Evolutionary conservation across 2,329 filamentous ascomycete genomes (phyloP), one percentile per base, ranked within the genome.

Genomic region (Cladorrhinum sp.): DNA sequence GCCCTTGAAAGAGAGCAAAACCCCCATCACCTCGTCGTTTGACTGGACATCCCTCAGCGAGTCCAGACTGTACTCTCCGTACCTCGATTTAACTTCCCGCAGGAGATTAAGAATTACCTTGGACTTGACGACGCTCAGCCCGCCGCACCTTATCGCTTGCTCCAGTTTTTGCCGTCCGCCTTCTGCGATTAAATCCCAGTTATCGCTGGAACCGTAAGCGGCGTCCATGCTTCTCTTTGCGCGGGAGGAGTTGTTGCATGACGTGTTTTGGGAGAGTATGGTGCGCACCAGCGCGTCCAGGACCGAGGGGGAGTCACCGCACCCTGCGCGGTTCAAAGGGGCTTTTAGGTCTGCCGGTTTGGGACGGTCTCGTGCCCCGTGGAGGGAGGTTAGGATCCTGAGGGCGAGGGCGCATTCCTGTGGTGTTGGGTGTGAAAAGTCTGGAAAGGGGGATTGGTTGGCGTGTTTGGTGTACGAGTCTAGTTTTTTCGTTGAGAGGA

Each of bases 51-150:
- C 79, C 12, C 41, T 45, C n/a, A 84, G 70, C 65, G 82, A 78
- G 59, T 84, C 79, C 1, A 84, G 74, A 16, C 78, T 78, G 66
- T 80, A 81, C 1, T 20, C 50, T 3, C 77, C 78, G 67, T 79
- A 71, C 27, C 67, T 66, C 22, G 66, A 71, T 56, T 83, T 78
- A 38, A 87, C 88, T 69, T 91, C 86, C 52, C 81, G 76, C 67
- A 93, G 76, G 57, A 92, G 87, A 36, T 76, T 73, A 64, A 92
- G 84, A 66, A 93, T 90, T 66, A 87, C 85, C 60, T 83, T 86
- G 69, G 85, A 89, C 74, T 93, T 95, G n/a, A 84, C 79, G 36
- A 83, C 82, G 13, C 86, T 87, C 1, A 93, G 77, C 0, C 91
- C 91, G 27, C 90, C 91, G 23, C 80, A 80, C 71, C 85, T 85